phyloP scores from a whole-genome alignment of 805 yeast genomes.

The Scheffersomyces spartinae region DNA sequence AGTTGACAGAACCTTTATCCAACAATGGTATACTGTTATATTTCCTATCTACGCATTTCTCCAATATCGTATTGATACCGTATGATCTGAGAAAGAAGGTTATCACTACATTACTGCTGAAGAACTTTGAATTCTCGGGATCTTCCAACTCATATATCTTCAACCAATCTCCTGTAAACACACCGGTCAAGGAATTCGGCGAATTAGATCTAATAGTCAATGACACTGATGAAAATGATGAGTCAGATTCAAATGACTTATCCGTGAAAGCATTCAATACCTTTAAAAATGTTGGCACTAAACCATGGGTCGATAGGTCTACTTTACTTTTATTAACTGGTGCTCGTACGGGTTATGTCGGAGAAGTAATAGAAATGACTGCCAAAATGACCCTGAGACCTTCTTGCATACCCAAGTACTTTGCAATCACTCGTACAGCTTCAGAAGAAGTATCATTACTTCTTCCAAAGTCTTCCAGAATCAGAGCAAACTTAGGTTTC shows the following conservation, averaged over 20 bases:
- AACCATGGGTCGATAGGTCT: conserved; percentile 31
- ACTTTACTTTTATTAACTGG: conserved; percentile 43
- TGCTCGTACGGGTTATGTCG: conserved; percentile 39
- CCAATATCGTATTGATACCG: conserved; percentile 55
- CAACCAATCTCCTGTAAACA: conserved; percentile 4
- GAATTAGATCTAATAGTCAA: not conserved
- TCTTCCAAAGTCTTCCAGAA: conserved; percentile 29
- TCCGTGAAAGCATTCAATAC: conserved; percentile 24
- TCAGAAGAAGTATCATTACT: conserved; percentile 38
- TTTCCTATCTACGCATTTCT: conserved; percentile 51
- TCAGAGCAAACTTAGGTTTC: conserved; percentile 27
- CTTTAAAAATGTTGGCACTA: conserved; percentile 25
- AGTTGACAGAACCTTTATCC: conserved; percentile 48
- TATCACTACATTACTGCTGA: conserved; percentile 28
- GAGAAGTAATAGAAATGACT: conserved; percentile 29
- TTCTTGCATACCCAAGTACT: conserved; percentile 29
- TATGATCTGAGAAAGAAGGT: conserved; percentile 31
- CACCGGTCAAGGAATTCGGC: not conserved
- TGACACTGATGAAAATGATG: not conserved
- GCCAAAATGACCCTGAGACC: conserved; percentile 17
- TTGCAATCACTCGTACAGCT: conserved; percentile 42
- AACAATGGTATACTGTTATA: conserved; percentile 45
- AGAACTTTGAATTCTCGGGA: conserved; percentile 33
- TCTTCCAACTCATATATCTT: conserved; percentile 33
- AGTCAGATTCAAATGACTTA: conserved; percentile 6